These are phyloP conservation scores for Fusarium heterosporum DNA, from an alignment of 2,329 filamentous ascomycete species.

Conservation along the genomic window DNA sequence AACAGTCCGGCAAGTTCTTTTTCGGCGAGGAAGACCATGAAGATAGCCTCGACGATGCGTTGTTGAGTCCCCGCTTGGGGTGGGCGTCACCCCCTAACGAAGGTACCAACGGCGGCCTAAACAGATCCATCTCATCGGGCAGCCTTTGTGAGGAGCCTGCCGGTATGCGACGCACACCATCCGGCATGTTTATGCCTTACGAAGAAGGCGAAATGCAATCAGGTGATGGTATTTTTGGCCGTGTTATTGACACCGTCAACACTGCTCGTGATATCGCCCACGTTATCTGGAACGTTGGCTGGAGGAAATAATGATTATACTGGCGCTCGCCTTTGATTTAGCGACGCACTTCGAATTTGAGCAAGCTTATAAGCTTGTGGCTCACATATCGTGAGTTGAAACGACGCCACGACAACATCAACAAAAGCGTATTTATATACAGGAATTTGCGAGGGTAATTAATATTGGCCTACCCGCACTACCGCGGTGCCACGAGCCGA, in stretches of 20 bases:
- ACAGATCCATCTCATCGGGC: slow-evolving; percentile 61
- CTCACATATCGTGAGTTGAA: slow-evolving; percentile 35
- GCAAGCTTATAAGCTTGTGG: slow-evolving; percentile 35
- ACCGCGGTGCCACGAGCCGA: slow-evolving; percentile 14
- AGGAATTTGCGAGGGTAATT: slow-evolving; percentile 27
- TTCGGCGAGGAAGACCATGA: slow-evolving; percentile 71
- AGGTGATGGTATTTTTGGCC: slow-evolving; percentile 76
- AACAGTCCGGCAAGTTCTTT: slow-evolving; percentile 72
- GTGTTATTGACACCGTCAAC: slow-evolving; percentile 84
- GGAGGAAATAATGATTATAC: slow-evolving; percentile 62
- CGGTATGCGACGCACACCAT: slow-evolving; percentile 81
- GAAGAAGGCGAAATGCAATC: slow-evolving; percentile 76
- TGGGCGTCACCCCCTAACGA: slow-evolving; percentile 50
- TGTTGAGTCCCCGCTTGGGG: slow-evolving; percentile 47
- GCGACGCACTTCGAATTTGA: slow-evolving; percentile 33
- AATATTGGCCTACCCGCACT: slow-evolving; percentile 19
- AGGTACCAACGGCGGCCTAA: slow-evolving; percentile 50
- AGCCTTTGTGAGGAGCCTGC: slow-evolving; percentile 64
- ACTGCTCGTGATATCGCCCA: slow-evolving; percentile 77
- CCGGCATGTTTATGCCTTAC: slow-evolving; percentile 92
- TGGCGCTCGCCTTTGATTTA: slow-evolving; percentile 23
- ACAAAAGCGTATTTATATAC: slow-evolving; percentile 36
- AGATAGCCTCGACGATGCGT: slow-evolving; percentile 59
- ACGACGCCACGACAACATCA: slow-evolving; percentile 36
- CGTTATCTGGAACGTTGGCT: slow-evolving; percentile 78